Percentiles rank a stretch among this genome's conserved stretches.
phyloP scores from a whole-genome alignment of 169 alveolate species.

The Plasmodium yoelii region DNA sequence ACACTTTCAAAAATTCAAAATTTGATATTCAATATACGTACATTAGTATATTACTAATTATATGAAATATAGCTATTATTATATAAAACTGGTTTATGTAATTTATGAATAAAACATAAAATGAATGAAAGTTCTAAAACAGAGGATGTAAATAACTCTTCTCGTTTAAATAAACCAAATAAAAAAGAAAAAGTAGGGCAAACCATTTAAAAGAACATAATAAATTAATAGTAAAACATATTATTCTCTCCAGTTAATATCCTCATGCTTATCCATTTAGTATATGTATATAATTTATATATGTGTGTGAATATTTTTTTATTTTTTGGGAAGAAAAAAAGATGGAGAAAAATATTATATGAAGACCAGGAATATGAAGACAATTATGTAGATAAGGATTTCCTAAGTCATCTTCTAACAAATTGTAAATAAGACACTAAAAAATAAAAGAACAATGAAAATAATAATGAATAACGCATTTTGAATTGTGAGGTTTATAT shows the following conservation, averaged over 20 bases:
- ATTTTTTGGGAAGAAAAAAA: conserved; percentile 51
- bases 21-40: background rate
- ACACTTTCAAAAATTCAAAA: no score
- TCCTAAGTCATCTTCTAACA: conserved; percentile 63
- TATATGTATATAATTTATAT: conserved; percentile 7
- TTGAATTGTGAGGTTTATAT: background rate
- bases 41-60: background rate
- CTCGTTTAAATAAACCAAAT: conserved; percentile 1
- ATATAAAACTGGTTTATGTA: conserved; percentile 8
- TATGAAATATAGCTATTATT: background rate
- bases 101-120: conserved; percentile 33
- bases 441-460: background rate
- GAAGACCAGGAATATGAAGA: conserved; percentile 69
- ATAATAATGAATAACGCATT: no score
- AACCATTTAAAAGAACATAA: background rate
- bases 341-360: conserved; percentile 72
- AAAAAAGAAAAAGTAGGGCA: conserved; percentile 25
- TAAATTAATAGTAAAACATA: no score
- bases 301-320: conserved; percentile 7
- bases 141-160: conserved; percentile 16
- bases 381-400: conserved; percentile 70
- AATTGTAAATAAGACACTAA: conserved; percentile 33
- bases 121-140: conserved; percentile 27
- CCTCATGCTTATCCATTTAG: background rate
- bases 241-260: no score